Evolutionary conservation across 2,329 filamentous ascomycete genomes (phyloP).

Genomic region (Neonectria hederae): DNA sequence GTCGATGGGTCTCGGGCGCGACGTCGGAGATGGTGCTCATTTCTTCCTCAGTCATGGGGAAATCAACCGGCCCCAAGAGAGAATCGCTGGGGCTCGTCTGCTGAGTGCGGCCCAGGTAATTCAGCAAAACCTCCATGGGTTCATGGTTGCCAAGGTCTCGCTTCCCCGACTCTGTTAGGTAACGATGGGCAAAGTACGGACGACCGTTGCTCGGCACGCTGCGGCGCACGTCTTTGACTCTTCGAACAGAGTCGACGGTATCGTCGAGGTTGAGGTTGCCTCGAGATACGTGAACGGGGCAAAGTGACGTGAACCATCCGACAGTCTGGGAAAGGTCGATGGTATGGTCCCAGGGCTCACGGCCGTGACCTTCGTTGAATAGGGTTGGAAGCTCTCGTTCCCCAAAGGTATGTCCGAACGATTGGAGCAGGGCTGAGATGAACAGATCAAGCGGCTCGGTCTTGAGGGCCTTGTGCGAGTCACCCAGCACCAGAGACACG

Average conservation of each 20-base stretch:
- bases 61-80: slow-evolving; percentile 1
- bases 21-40: slow-evolving; percentile 19
- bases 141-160: background rate
- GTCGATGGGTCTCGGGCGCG: slow-evolving; percentile 9
- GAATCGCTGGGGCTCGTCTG: background rate
- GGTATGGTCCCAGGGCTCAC: slow-evolving; percentile 47
- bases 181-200: slow-evolving; percentile 26
- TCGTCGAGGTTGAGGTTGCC: background rate
- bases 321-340: slow-evolving; percentile 52
- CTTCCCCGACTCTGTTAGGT: slow-evolving; percentile 1
- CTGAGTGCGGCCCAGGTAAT: slow-evolving; percentile 26
- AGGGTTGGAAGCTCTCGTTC: slow-evolving; percentile 48
- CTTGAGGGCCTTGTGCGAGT: slow-evolving; percentile 43
- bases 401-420: slow-evolving; percentile 48
- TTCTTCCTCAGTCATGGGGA: slow-evolving; percentile 15
- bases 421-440: slow-evolving; percentile 46
- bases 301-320: slow-evolving; percentile 58
- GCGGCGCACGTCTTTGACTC: slow-evolving; percentile 24
- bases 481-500: slow-evolving; percentile 28
- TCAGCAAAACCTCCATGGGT: slow-evolving; percentile 27
- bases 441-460: slow-evolving; percentile 53
- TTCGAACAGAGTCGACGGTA: slow-evolving; percentile 17
- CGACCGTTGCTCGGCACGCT: slow-evolving; percentile 26
- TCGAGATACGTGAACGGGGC: slow-evolving; percentile 42
- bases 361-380: slow-evolving; percentile 54